Evolutionary conservation across 2,329 filamentous ascomycete genomes (phyloP).

Genomic region (Ophiognomonia clavigignenti-juglandacearum): DNA sequence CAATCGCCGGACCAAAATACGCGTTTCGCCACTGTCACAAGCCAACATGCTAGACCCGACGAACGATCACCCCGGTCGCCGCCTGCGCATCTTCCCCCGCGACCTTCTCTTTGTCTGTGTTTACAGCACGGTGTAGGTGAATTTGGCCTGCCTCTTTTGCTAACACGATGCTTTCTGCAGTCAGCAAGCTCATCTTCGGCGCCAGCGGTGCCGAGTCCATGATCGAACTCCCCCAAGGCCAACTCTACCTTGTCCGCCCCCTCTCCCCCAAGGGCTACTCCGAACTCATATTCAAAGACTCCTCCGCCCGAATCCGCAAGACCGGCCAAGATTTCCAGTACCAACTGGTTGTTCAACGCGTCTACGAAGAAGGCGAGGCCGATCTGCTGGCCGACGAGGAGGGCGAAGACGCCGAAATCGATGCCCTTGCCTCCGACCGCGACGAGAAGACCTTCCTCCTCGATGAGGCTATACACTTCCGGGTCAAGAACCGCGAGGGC

Average conservation of each 20-base stretch:
- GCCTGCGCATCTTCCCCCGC: too few species aligned
- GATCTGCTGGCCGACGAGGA: conserved; percentile 87
- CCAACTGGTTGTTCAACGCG: conserved; percentile 91
- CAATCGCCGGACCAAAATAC: background rate
- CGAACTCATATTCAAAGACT: conserved; percentile 98
- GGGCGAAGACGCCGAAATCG: conserved; percentile 71
- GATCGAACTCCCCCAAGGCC: conserved; percentile 90
- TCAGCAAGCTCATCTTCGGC: conserved; percentile 91
- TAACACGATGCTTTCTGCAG: conserved; percentile 37
- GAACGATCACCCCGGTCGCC: too few species aligned
- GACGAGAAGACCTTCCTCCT: conserved; percentile 97
- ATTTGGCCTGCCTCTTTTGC: background rate
- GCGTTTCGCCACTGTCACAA: background rate
- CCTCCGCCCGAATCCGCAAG: conserved; percentile 82
- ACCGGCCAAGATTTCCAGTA: conserved; percentile 96
- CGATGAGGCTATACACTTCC: conserved; percentile 86
- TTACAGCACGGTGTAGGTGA: too few species aligned
- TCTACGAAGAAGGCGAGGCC: conserved; percentile 96
- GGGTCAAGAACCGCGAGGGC: conserved; percentile 73
- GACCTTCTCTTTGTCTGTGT: too few species aligned
- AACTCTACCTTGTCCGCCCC: conserved; percentile 94
- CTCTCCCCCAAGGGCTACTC: conserved; percentile 96
- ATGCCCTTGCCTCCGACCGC: conserved; percentile 71
- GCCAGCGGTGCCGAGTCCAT: conserved; percentile 82
- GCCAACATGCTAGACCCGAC: background rate